These are phyloP conservation scores for Trypanosoma vivax DNA, from an alignment of 208 protist species.

Conservation along the genomic window DNA sequence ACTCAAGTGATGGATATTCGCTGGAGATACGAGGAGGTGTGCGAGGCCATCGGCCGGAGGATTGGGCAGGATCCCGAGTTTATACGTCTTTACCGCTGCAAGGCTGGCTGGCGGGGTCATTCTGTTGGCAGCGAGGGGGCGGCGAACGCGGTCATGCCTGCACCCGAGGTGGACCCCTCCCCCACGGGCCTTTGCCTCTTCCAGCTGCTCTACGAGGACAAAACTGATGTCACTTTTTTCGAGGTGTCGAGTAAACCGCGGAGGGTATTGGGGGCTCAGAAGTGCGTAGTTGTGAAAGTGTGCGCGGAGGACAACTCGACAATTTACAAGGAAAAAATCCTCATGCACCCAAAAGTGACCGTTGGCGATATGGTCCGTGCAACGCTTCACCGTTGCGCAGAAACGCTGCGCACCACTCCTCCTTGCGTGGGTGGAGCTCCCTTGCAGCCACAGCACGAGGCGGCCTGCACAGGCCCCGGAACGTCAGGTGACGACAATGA, in stretches of 20 bases:
- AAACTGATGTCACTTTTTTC: constrained; percentile 1
- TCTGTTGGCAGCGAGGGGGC: not conserved
- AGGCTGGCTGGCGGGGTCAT: not conserved
- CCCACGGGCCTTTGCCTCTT: not conserved
- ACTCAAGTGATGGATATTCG: constrained; percentile 26
- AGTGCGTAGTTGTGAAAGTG: constrained; percentile 7
- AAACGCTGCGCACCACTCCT: not conserved
- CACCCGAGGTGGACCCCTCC: constrained; percentile 3
- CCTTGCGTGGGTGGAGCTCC: not conserved
- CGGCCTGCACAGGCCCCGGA: too few relatives aligned
- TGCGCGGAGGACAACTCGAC: not conserved
- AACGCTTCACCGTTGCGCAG: constrained; percentile 1
- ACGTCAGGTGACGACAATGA: too few relatives aligned
- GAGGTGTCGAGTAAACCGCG: constrained; percentile 9
- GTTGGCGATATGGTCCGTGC: not conserved
- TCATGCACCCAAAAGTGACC: not conserved
- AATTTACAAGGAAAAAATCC: constrained; percentile 18
- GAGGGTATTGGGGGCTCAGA: constrained; percentile 1
- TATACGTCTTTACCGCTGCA: constrained; percentile 55
- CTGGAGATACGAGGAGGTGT: constrained; percentile 48
- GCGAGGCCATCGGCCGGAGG: constrained; percentile 29
- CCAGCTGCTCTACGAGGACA: not conserved
- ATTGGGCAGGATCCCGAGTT: constrained; percentile 29
- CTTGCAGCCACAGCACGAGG: not conserved
- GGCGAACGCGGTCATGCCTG: not conserved